phyloP scores from a whole-genome alignment of 768 basidiomycete species.

The Suillus occidentalis region DNA sequence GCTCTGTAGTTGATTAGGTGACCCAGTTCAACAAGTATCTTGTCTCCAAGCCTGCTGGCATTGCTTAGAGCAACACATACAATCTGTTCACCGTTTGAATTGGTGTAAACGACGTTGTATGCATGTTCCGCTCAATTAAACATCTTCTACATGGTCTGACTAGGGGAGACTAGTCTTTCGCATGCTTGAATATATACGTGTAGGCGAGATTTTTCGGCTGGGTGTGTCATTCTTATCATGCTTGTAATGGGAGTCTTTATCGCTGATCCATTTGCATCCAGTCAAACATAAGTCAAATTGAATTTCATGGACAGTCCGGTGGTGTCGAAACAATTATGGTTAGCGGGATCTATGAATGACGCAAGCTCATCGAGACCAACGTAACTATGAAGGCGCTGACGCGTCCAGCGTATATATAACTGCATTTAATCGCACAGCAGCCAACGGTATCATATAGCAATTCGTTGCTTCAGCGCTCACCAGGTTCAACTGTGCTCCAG shows the following conservation, averaged over 20 bases:
- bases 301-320: conserved; percentile 24
- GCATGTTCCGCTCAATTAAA: neutral
- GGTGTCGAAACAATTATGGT: neutral
- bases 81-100: conserved; percentile 66
- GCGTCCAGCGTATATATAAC: neutral
- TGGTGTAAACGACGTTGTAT: conserved; percentile 65
- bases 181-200: neutral
- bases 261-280: conserved; percentile 1
- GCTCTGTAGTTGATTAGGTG: conserved; percentile 51
- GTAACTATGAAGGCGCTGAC: conserved; percentile 7
- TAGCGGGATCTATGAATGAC: conserved; percentile 3
- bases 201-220: conserved; percentile 12
- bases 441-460: neutral
- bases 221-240: conserved; percentile 12
- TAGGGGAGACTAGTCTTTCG: neutral
- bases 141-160: no score
- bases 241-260: neutral
- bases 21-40: conserved; percentile 51
- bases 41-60: conserved; percentile 46
- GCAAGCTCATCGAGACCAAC: neutral
- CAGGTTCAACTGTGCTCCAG: neutral
- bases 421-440: neutral
- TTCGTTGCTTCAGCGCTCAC: neutral
- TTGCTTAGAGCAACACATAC: conserved; percentile 57
- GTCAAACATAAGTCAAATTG: conserved; percentile 22